phyloP scores from a whole-genome alignment of 2,329 filamentous ascomycete genomes.

The Escovopsis sp. region DNA sequence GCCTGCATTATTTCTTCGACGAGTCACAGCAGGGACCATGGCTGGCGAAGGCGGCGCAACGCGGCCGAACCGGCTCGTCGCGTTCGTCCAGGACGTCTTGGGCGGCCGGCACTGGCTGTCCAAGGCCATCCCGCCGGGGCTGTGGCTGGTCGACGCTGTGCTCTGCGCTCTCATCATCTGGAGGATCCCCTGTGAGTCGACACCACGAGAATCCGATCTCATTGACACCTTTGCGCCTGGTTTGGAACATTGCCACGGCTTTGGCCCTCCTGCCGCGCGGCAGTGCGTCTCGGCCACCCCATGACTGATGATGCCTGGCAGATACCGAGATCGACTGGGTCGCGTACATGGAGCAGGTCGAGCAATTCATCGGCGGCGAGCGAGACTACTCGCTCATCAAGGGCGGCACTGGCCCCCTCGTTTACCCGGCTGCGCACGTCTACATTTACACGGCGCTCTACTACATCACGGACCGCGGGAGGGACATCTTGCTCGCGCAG shows the following conservation, averaged over 20 bases:
- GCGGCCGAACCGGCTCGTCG: slow-evolving; percentile 12
- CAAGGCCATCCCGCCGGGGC: slow-evolving; percentile 37
- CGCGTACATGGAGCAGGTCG: slow-evolving; percentile 90
- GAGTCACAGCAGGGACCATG: no score
- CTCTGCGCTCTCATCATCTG: slow-evolving; percentile 63
- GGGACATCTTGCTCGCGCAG: slow-evolving; percentile 67
- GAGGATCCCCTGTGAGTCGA: slow-evolving; percentile 63
- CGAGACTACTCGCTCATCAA: slow-evolving; percentile 75
- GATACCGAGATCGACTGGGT: slow-evolving; percentile 98
- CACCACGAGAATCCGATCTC: not conserved
- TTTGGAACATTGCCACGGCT: not conserved
- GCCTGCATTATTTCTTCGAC: not conserved
- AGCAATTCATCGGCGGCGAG: slow-evolving; percentile 68
- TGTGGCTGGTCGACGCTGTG: slow-evolving; percentile 55
- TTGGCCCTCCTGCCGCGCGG: not conserved
- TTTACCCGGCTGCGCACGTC: slow-evolving; percentile 89
- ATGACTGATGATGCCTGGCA: slow-evolving; percentile 9
- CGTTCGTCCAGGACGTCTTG: slow-evolving; percentile 27
- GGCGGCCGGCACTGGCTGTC: slow-evolving; percentile 36
- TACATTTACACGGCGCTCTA: slow-evolving; percentile 79
- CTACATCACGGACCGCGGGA: slow-evolving; percentile 59
- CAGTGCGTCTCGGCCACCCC: not conserved
- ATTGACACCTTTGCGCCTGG: not conserved
- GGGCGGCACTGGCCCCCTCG: slow-evolving; percentile 80
- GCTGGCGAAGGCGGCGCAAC: no score